Conservation (phyloP, 83 land plant species). For the Diphasiastrum complanatum region DNA sequence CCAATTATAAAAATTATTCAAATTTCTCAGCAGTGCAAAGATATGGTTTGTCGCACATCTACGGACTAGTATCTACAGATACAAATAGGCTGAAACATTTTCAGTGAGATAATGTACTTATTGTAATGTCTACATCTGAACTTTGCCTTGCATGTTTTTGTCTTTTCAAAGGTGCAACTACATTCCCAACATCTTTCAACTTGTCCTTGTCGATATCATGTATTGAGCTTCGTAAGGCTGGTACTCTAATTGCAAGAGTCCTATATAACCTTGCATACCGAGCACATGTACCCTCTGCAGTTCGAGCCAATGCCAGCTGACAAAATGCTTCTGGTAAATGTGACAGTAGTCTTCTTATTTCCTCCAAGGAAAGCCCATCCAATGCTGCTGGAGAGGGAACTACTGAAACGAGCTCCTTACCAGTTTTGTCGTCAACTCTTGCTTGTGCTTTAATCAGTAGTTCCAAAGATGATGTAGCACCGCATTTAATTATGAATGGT, state of each 20-base stretch:
- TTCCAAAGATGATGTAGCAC: conserved; percentile 73
- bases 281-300: conserved; percentile 94
- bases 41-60: no score
- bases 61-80: no score
- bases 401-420: conserved; percentile 67
- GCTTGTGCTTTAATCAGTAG: conserved; percentile 90
- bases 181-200: no score
- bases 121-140: no score
- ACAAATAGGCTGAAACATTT: no score
- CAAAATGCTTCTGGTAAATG: conserved; percentile 80
- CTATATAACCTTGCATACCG: conserved; percentile 79
- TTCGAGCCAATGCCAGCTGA: conserved; percentile 83
- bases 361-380: conserved; percentile 69
- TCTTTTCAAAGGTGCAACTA: no score
- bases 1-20: no score
- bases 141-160: no score
- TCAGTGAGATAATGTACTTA: no score
- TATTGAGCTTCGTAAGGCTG: conserved; percentile 54
- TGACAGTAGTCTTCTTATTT: conserved; percentile 57
- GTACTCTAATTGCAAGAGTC: conserved; percentile 80
- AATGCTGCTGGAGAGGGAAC: conserved; percentile 69
- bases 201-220: conserved; percentile 64
- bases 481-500: conserved; percentile 93
- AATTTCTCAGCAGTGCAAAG: no score
- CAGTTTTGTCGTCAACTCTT: conserved; percentile 53